phyloP scores from a whole-genome alignment of 202 grass and related monocot species.

The Cymbopogon flexuosus region DNA sequence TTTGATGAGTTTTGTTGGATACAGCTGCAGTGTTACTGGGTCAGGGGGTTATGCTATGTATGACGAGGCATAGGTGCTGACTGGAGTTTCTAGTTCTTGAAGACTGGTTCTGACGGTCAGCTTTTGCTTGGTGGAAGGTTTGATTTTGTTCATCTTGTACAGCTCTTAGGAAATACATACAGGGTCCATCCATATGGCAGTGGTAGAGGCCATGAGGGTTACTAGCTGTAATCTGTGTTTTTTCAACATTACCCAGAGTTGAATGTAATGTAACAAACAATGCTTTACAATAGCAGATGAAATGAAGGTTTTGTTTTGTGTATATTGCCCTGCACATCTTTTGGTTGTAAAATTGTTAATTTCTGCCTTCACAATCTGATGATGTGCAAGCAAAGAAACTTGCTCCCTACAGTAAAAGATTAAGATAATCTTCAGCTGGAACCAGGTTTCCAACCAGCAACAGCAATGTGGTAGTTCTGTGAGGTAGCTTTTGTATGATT shows the following conservation, averaged over 20 bases:
- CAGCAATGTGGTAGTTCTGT: neutral
- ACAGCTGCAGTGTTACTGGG: neutral
- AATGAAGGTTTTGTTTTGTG: constrained; percentile 15
- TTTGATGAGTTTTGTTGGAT: constrained; percentile 29
- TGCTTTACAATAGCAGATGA: neutral
- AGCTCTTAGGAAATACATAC: constrained; percentile 23
- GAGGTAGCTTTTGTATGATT: neutral
- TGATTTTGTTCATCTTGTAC: constrained; percentile 10
- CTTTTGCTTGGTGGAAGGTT: neutral
- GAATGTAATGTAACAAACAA: constrained; percentile 44
- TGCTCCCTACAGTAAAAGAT: neutral
- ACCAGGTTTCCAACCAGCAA: neutral
- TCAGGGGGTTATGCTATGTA: neutral
- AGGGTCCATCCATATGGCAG: constrained; percentile 1
- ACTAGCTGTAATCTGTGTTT: constrained; percentile 11
- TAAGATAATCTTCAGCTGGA: neutral
- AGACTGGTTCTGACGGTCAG: neutral
- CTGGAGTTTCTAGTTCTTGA: neutral
- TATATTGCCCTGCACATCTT: neutral
- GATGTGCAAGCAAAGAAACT: neutral
- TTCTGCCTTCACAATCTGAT: neutral
- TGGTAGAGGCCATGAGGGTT: neutral
- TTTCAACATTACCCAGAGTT: constrained; percentile 8
- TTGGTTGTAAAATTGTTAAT: neutral
- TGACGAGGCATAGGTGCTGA: neutral